A percentile compares a stretch with the other conserved stretches of the same genome.
Evolutionary conservation across 2,329 filamentous ascomycete species (phyloP).

Genomic region (Penicillium brevicompactum): DNA sequence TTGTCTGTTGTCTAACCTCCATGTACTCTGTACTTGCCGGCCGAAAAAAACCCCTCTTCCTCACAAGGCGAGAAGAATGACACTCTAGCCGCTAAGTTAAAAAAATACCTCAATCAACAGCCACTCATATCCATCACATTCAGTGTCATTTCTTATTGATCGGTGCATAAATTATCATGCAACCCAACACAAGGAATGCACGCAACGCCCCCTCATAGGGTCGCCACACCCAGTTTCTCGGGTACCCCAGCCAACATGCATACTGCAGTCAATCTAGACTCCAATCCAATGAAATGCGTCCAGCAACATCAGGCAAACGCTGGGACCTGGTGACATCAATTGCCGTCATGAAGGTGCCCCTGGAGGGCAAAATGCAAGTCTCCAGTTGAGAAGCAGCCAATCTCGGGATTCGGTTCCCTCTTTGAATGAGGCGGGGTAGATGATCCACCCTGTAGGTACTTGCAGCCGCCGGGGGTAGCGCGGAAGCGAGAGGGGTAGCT

Average conservation of each 20-base stretch:
- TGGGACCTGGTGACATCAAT: constrained; percentile 7
- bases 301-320: background rate
- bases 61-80: too few species aligned
- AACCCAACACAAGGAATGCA: constrained; percentile 2
- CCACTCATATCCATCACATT: background rate
- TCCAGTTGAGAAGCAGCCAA: background rate
- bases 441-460: constrained; percentile 4
- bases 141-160: background rate
- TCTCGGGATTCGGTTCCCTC: background rate
- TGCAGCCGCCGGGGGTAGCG: constrained; percentile 1
- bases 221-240: constrained; percentile 5
- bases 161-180: background rate
- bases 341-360: background rate
- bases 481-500: constrained; percentile 8
- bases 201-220: constrained; percentile 2
- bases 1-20: background rate
- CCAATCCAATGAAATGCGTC: constrained; percentile 2
- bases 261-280: background rate
- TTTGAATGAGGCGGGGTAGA: background rate
- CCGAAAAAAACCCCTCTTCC: too few species aligned
- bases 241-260: constrained; percentile 7
- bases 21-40: too few species aligned
- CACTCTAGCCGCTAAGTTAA: background rate
- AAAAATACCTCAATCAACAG: background rate
- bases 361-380: background rate